Evolutionary conservation across 164 flowering plant species (phyloP), one percentile per base, ranked within the genome.

Genomic region (Tinospora cordifolia): DNA sequence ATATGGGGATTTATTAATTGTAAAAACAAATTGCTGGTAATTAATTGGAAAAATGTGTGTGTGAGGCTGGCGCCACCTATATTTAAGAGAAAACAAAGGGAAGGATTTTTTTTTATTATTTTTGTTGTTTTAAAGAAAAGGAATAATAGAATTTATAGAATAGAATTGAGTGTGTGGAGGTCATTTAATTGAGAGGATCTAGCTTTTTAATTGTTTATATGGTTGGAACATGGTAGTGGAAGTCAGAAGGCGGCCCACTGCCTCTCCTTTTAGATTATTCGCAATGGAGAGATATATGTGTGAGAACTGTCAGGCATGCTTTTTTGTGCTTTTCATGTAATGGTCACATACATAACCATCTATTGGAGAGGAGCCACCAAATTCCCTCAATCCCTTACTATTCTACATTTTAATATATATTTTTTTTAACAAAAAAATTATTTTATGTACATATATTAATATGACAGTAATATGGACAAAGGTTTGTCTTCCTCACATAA

Each of bases 191-290:
- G 77, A 78, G 70, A 30, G 79, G 79, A 81, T 79, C 81, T 72
- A 74, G 79, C 84, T 80, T 81, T 84, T 65, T 44, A 5, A 38
- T 63, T 24, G 71, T 79, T 81, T 78, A 66, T 75, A 72, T 71
- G 69, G 77, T 70, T 73, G 73, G 81, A 79, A 76, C 77, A 64
- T 81, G 77, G 68, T 83, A 83, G 84, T 82, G 86, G 87, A 85
- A 79, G 86, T 82, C 85, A 83, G 84, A 80, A 70, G 70, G 71
- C 76, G 86, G 76, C 76, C 90, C 87, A 75, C 75, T 65, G 47
- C 69, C 69, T 71, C 77, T 75, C 71, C 78, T 77, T 81, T 81
- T 69, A 69, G 70, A 66, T 70, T 58, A 70, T 75, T 70, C 68
- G 25, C 66, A 68, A 54, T 70, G 77, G 49, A 58, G 67, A 68